These are phyloP conservation scores for Clathrospora elynae DNA, from an alignment of 2,329 filamentous ascomycete species.

Conservation along the genomic window DNA sequence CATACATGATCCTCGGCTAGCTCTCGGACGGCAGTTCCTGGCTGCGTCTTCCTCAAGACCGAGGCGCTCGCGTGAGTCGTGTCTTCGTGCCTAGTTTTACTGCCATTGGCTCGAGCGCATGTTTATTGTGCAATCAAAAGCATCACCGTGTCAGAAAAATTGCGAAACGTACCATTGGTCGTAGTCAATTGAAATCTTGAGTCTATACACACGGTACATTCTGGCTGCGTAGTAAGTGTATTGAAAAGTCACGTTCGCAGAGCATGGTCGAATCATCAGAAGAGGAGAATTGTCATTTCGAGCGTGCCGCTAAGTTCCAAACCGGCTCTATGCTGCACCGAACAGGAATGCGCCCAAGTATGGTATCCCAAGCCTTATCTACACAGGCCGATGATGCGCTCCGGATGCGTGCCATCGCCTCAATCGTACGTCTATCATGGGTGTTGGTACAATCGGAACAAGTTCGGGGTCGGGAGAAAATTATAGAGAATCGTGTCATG, in stretches of 20 bases:
- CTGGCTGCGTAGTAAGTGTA: too few species aligned
- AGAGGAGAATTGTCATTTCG: constrained; percentile 47
- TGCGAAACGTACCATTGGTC: constrained; percentile 19
- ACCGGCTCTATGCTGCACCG: constrained; percentile 44
- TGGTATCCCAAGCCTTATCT: constrained; percentile 46
- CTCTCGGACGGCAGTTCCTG: constrained; percentile 15
- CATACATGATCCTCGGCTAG: constrained; percentile 28
- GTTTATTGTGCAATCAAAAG: constrained; percentile 15
- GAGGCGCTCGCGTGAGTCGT: constrained; percentile 34
- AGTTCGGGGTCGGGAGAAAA: constrained; percentile 30
- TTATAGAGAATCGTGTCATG: constrained; percentile 37
- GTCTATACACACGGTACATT: too few species aligned
- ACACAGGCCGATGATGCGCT: constrained; percentile 37
- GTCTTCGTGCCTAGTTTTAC: constrained; percentile 9
- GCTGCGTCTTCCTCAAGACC: constrained; percentile 29
- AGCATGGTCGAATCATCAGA: too few species aligned
- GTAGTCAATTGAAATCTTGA: constrained; percentile 1
- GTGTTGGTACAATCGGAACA: constrained; percentile 46
- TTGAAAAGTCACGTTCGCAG: too few species aligned
- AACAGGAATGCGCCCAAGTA: constrained; percentile 40
- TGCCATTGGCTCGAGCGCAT: constrained; percentile 10
- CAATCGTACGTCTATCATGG: constrained; percentile 50
- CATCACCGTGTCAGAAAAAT: constrained; percentile 34
- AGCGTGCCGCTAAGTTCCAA: constrained; percentile 44
- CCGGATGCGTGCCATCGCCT: constrained; percentile 30